Evolutionary conservation across 2,329 filamentous ascomycete genomes (phyloP).

Genomic region (Alternaria arbusti): DNA sequence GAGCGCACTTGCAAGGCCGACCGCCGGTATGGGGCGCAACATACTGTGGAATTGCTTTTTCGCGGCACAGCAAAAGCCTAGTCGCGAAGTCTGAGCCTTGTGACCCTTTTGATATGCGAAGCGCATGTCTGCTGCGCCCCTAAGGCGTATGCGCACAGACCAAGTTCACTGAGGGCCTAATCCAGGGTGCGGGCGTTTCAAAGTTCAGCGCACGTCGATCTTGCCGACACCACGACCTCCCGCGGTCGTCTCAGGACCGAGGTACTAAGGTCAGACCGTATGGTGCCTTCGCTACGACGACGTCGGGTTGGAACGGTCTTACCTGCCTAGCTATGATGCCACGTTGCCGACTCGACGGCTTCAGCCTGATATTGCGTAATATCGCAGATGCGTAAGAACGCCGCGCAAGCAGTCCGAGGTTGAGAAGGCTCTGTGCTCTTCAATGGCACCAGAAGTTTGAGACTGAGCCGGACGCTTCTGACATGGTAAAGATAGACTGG

Average conservation of each 20-base stretch:
- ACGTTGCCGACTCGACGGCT: neutral
- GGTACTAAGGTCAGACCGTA: neutral
- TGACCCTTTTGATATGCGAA: neutral
- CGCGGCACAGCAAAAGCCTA: neutral
- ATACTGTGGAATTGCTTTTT: neutral
- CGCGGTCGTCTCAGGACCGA: neutral
- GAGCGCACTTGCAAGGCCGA: conserved; percentile 13
- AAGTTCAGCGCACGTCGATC: neutral
- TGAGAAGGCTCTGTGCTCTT: neutral
- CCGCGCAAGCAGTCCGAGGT: neutral
- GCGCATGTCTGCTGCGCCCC: conserved; percentile 1
- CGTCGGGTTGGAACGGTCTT: neutral
- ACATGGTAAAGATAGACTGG: neutral
- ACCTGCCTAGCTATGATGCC: neutral
- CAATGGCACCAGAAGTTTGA: neutral
- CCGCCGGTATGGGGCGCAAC: neutral
- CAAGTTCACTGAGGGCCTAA: neutral
- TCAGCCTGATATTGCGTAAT: neutral
- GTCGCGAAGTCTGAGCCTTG: neutral
- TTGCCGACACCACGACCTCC: neutral
- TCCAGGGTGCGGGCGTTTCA: neutral
- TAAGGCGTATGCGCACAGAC: neutral
- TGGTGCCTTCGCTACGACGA: neutral
- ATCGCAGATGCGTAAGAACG: neutral
- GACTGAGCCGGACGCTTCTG: neutral